A percentile compares a stretch with the other conserved stretches of the same genome.
Conservation (phyloP, 352 stramenopile genomes). For the Saprolegnia parasitica region DNA sequence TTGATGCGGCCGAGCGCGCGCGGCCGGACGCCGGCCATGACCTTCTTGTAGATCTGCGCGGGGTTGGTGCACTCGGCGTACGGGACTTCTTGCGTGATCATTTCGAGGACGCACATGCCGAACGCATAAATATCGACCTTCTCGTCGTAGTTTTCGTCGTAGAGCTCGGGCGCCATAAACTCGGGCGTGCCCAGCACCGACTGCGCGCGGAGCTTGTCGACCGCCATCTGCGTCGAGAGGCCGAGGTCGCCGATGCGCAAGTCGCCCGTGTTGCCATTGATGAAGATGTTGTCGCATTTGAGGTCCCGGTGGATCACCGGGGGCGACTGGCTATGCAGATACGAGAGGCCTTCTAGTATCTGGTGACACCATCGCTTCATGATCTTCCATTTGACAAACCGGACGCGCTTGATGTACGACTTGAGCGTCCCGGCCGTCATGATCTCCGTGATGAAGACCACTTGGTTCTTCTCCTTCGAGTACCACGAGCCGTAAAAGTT, state of each 20-base stretch:
- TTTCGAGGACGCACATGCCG: constrained; percentile 88
- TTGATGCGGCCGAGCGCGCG: constrained; percentile 66
- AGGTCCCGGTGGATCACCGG: constrained; percentile 7
- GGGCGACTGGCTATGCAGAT: background rate
- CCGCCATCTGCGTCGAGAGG: constrained; percentile 76
- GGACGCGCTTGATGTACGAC: constrained; percentile 96
- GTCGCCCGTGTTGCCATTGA: constrained; percentile 97
- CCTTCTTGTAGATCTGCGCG: constrained; percentile 89
- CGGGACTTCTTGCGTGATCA: constrained; percentile 98
- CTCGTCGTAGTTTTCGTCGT: constrained; percentile 22
- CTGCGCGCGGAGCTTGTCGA: constrained; percentile 75
- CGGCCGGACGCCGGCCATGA: constrained; percentile 77
- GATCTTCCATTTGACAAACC: constrained; percentile 98
- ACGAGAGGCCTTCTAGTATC: constrained; percentile 84
- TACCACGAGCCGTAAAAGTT: constrained; percentile 99
- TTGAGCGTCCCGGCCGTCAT: constrained; percentile 94
- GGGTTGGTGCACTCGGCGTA: constrained; percentile 95
- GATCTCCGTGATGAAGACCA: constrained; percentile 99
- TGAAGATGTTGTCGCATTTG: constrained; percentile 97
- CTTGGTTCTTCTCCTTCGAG: constrained; percentile 96
- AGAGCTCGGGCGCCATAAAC: constrained; percentile 18
- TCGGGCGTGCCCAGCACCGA: constrained; percentile 74
- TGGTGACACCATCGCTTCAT: constrained; percentile 97
- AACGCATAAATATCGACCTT: constrained; percentile 28
- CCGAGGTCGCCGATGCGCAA: constrained; percentile 97